A percentile compares a stretch with the other conserved stretches of the same genome.
Conservation (phyloP, 306 rosid species). For the Datisca glomerata region DNA sequence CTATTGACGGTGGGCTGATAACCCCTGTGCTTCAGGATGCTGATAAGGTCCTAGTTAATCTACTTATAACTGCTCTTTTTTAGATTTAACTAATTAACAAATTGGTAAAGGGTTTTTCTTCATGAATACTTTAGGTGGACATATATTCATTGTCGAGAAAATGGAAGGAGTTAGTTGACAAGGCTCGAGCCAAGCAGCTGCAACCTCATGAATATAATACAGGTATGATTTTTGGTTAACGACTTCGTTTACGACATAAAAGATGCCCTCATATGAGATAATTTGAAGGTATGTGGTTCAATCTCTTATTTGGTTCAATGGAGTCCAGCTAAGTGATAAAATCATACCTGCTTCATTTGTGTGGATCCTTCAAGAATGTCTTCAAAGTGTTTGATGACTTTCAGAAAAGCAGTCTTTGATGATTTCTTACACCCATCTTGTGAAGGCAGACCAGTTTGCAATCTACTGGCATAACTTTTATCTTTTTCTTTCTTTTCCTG, state of each 20-base stretch:
- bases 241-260: not conserved
- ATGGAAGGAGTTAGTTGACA: constrained; percentile 95
- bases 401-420: too few relatives aligned
- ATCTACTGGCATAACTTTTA: too few relatives aligned
- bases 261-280: too few relatives aligned
- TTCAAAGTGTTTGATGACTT: too few relatives aligned
- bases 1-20: constrained; percentile 81
- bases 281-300: too few relatives aligned
- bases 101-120: constrained; percentile 9
- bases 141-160: constrained; percentile 85
- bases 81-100: constrained; percentile 1
- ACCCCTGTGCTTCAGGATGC: constrained; percentile 95
- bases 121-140: constrained; percentile 43
- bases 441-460: too few relatives aligned
- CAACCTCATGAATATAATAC: constrained; percentile 83
- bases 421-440: too few relatives aligned
- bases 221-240: constrained; percentile 25
- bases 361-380: too few relatives aligned
- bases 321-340: too few relatives aligned
- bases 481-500: too few relatives aligned
- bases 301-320: too few relatives aligned
- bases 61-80: constrained; percentile 1
- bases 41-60: constrained; percentile 53
- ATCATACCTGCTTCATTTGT: too few relatives aligned
- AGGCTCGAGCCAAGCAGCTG: constrained; percentile 94